Evolutionary conservation across 805 yeast species (phyloP).

Genomic region (Saccharomyces mikatae): DNA sequence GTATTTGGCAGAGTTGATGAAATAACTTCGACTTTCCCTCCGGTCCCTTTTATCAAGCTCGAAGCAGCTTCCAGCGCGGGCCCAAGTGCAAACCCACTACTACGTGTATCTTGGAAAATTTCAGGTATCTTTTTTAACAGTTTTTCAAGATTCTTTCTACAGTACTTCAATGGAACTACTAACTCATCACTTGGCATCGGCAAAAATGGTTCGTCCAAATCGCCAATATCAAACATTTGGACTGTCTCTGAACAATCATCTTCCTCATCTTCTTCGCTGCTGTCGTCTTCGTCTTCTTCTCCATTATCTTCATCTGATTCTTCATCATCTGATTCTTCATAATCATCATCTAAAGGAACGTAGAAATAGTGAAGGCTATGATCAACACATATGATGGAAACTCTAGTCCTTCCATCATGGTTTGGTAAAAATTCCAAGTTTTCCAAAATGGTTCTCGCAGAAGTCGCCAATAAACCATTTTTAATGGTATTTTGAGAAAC

Average conservation of each 20-base stretch:
- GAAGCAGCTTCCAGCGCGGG: slow-evolving; percentile 86
- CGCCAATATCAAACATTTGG: slow-evolving; percentile 80
- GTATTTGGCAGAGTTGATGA: slow-evolving; percentile 74
- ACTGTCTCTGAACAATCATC: slow-evolving; percentile 40
- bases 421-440: slow-evolving; percentile 86
- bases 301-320: slow-evolving; percentile 61
- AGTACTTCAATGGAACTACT: slow-evolving; percentile 63
- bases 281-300: slow-evolving; percentile 42
- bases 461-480: slow-evolving; percentile 76
- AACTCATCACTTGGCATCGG: slow-evolving; percentile 75
- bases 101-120: slow-evolving; percentile 58
- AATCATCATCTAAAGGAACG: slow-evolving; percentile 43
- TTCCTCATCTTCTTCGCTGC: neutral
- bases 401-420: slow-evolving; percentile 69
- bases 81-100: slow-evolving; percentile 70
- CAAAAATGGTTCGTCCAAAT: slow-evolving; percentile 83
- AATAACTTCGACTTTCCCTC: slow-evolving; percentile 83
- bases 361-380: slow-evolving; percentile 74
- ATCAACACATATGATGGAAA: slow-evolving; percentile 85
- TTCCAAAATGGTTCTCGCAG: slow-evolving; percentile 79
- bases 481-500: slow-evolving; percentile 71
- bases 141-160: slow-evolving; percentile 67
- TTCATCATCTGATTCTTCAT: slow-evolving; percentile 46
- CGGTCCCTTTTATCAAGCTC: slow-evolving; percentile 64
- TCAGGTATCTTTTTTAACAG: slow-evolving; percentile 60